A percentile compares a stretch with the other conserved stretches of the same genome.
phyloP scores from a whole-genome alignment of 2,329 filamentous ascomycete species.

The Monosporascus ibericus region DNA sequence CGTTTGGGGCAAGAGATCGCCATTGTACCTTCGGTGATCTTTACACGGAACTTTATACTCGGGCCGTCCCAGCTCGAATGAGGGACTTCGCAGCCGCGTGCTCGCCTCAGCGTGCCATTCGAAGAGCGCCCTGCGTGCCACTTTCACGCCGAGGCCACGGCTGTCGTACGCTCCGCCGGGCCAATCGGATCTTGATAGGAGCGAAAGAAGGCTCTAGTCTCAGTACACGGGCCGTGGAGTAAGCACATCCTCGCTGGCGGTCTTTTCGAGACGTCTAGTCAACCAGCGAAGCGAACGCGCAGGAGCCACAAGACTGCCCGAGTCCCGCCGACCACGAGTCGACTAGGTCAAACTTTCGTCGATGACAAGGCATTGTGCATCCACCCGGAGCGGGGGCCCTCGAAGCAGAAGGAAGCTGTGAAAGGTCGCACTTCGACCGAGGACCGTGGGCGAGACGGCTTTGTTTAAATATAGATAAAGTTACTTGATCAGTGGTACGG shows the following conservation, averaged over 20 bases:
- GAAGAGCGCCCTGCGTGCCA: slow-evolving; percentile 10
- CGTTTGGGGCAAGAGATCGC: neutral
- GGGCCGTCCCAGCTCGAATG: neutral
- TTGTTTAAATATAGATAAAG: slow-evolving; percentile 9
- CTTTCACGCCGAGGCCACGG: slow-evolving; percentile 6
- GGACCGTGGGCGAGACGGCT: slow-evolving; percentile 2
- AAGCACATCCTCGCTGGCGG: neutral
- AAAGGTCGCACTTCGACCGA: slow-evolving; percentile 14
- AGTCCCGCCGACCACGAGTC: slow-evolving; percentile 1
- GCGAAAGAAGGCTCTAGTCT: slow-evolving; percentile 10
- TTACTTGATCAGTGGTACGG: neutral
- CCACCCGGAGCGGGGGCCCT: slow-evolving; percentile 11
- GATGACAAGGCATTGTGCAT: slow-evolving; percentile 12
- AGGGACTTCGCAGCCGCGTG: neutral
- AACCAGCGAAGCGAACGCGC: neutral
- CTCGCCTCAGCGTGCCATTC: neutral
- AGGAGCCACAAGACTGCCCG: slow-evolving; percentile 6
- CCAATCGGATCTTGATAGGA: slow-evolving; percentile 17
- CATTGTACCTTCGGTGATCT: neutral
- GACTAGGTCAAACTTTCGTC: slow-evolving; percentile 4
- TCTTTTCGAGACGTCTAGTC: neutral
- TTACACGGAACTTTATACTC: neutral
- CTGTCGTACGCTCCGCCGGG: slow-evolving; percentile 5
- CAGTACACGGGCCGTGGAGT: neutral
- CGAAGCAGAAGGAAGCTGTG: slow-evolving; percentile 10